Base-by-base conservation (phyloP, 306 rosid genomes). In the Gynostemma pentaphyllum region DNA sequence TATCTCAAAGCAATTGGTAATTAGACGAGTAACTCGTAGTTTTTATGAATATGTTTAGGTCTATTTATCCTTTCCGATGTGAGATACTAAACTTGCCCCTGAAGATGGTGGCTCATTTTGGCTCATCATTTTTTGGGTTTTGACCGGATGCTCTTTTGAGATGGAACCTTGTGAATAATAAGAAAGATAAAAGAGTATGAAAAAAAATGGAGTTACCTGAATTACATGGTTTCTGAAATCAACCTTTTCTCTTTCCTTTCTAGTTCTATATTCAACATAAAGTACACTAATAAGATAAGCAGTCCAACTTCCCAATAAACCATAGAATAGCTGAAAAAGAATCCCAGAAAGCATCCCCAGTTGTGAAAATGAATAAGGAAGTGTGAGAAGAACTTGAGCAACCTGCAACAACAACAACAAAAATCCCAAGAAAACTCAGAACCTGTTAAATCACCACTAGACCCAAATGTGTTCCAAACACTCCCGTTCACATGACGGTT, bases 241-340 rank as follows among this genome's bases (percentile, higher is more conserved):
- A 70, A 82, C 95, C 62, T 88, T 92, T 67, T 92, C 96, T 63
- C 99, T 84, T 66, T 92, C 99, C 72, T 92, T 92, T 75, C 99
- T 75, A 44, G 99, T 92, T 88, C 96, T 81, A 73, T 88, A 86
- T 85, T 88, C 99, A 60, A 92, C 90, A 47, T 92, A 92, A 72
- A 92, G 90, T 46, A 86, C 68, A 78, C 88, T 88, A 47, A 92
- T 92, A 71, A 92, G 96, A 73, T 92, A 92, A 42, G 96, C 96
- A 71, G 99, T 88, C 99, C 99, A 88, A 71, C 99, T 92, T 76
- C 99, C 99, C 95, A 92, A 69, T 2, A 92, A 66, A 32, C 99
- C 99, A 70, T 92, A 92, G 39, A 92, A 88, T 52, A 92, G 88
- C 83, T 92, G 99, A 74, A 92, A 88, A 9, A 92, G 5, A 41